Evolutionary conservation across 192 early-diverging fungal genomes (phyloP).

Genomic region (Lobosporangium transversale): DNA sequence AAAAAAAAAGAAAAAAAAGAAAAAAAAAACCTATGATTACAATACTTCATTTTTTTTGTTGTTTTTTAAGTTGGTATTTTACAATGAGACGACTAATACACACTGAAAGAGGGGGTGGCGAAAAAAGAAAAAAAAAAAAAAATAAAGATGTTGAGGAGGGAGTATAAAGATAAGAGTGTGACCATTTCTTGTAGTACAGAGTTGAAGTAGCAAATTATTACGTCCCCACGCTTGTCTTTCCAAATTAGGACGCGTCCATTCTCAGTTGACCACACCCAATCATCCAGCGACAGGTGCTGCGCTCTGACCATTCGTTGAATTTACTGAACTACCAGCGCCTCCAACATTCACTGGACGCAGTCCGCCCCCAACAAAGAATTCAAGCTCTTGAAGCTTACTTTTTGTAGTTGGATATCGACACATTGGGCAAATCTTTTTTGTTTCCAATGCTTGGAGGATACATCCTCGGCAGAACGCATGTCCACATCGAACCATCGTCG

Average conservation of each 20-base stretch:
- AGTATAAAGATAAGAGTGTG: too few relatives aligned
- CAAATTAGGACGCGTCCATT: too few relatives aligned
- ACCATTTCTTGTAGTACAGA: too few relatives aligned
- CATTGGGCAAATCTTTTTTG: slow-evolving; percentile 20
- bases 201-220: too few relatives aligned
- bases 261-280: too few relatives aligned
- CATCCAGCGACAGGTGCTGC: too few relatives aligned
- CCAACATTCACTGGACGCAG: background rate
- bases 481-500: slow-evolving; percentile 28
- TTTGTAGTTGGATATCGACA: slow-evolving; percentile 13
- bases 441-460: slow-evolving; percentile 14
- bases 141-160: too few relatives aligned
- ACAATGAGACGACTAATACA: background rate
- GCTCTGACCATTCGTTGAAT: background rate
- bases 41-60: too few relatives aligned
- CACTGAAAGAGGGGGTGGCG: background rate
- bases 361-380: slow-evolving; percentile 12
- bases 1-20: slow-evolving; percentile 2
- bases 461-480: slow-evolving; percentile 30
- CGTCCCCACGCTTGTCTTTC: too few relatives aligned
- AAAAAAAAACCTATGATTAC: too few relatives aligned
- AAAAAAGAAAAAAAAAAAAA: too few relatives aligned
- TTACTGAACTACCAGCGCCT: background rate
- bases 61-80: too few relatives aligned
- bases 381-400: slow-evolving; percentile 15